Percentiles rank a stretch among this genome's conserved stretches.
phyloP scores from a whole-genome alignment of 805 yeast species.

The Wickerhamomyces bovis region DNA sequence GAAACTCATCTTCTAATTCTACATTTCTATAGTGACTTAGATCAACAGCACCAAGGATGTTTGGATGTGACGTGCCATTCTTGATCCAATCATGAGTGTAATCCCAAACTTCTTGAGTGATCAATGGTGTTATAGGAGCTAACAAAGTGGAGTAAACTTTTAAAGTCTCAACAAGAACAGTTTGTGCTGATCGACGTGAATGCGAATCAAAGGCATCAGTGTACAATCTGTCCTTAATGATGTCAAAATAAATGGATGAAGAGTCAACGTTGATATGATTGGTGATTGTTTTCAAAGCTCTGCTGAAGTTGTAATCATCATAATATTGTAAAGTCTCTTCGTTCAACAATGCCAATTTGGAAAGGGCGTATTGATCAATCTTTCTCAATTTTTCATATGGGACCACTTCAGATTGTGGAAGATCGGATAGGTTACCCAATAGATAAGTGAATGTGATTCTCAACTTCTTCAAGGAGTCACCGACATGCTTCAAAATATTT shows the following conservation, averaged over 20 bases:
- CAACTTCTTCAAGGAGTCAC: conserved; percentile 74
- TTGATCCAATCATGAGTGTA: conserved; percentile 32
- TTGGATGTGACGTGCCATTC: conserved; percentile 12
- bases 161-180: conserved; percentile 57
- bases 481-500: conserved; percentile 65
- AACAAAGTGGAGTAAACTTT: conserved; percentile 58
- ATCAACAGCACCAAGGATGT: conserved; percentile 11
- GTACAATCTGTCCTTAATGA: conserved; percentile 79
- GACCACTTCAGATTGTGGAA: conserved; percentile 29
- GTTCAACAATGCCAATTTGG: conserved; percentile 45
- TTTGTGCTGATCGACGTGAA: conserved; percentile 54
- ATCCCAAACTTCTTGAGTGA: conserved; percentile 88
- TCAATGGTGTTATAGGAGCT: conserved; percentile 76
- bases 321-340: conserved; percentile 38
- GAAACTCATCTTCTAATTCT: conserved; percentile 37
- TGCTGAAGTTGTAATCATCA: conserved; percentile 56
- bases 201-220: conserved; percentile 48
- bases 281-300: conserved; percentile 61
- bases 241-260: conserved; percentile 81
- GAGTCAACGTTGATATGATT: conserved; percentile 68
- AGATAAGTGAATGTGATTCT: conserved; percentile 76
- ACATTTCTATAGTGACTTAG: conserved; percentile 27
- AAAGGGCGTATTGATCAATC: conserved; percentile 60
- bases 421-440: conserved; percentile 65
- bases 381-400: conserved; percentile 33